Conservation (phyloP, 805 yeast genomes). For the Yarrowia porcina region DNA sequence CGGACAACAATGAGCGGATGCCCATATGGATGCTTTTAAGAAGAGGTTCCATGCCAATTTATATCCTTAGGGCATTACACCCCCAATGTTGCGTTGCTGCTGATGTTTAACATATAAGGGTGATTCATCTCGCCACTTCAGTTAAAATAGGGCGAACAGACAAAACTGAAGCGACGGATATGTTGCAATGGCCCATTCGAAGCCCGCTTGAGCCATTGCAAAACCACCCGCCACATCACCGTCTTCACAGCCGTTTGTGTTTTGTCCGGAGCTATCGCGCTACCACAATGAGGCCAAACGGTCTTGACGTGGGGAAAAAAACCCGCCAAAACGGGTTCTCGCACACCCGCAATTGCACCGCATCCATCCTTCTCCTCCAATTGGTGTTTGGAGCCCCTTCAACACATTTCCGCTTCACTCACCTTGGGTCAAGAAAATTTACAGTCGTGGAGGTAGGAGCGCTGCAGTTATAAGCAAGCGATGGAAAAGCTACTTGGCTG, state of each 20-base stretch:
- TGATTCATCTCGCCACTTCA: too few relatives aligned
- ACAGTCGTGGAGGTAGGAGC: slow-evolving; percentile 23
- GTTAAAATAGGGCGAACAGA: too few relatives aligned
- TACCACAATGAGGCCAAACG: background rate
- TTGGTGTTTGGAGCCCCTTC: background rate
- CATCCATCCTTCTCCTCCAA: background rate
- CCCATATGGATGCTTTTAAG: too few relatives aligned
- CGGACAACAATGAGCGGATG: too few relatives aligned
- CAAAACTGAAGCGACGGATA: too few relatives aligned
- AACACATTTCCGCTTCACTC: background rate
- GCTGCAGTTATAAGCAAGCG: slow-evolving; percentile 26
- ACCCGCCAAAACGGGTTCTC: background rate
- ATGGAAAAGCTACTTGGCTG: slow-evolving; percentile 13
- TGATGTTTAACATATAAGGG: too few relatives aligned
- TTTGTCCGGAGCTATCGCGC: background rate
- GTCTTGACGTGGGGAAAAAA: background rate
- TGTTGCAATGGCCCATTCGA: background rate
- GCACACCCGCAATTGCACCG: background rate
- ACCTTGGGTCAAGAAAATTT: slow-evolving; percentile 25
- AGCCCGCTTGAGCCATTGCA: too few relatives aligned
- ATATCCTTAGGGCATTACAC: too few relatives aligned
- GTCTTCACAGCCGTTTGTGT: too few relatives aligned
- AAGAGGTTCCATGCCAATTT: too few relatives aligned
- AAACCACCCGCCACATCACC: background rate
- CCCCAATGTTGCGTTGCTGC: too few relatives aligned